phyloP scores from a whole-genome alignment of 768 basidiomycete species.

The Russula compacta region DNA sequence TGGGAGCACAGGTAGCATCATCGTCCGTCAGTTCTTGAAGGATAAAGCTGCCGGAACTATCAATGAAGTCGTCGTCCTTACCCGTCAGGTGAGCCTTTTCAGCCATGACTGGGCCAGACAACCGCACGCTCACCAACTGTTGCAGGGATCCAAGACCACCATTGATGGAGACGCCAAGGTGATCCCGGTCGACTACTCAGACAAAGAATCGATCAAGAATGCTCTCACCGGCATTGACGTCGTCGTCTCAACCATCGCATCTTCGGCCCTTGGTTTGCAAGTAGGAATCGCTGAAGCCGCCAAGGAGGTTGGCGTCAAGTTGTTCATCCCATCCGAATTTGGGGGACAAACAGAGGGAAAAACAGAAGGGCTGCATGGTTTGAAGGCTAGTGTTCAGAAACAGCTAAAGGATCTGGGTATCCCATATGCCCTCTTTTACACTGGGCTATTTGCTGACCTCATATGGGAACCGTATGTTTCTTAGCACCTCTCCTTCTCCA shows the following conservation, averaged over 20 bases:
- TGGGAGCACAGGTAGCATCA: constrained; percentile 8
- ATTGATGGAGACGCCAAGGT: constrained; percentile 2
- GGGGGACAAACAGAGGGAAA: constrained; percentile 8
- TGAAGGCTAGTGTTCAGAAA: not conserved
- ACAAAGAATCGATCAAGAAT: not conserved
- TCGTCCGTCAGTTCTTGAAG: constrained; percentile 10
- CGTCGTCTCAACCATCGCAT: constrained; percentile 12
- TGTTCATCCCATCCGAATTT: constrained; percentile 16
- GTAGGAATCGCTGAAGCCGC: constrained; percentile 5
- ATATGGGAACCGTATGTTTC: not conserved
- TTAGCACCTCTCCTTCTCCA: too few relatives aligned
- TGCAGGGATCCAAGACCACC: constrained; percentile 22
- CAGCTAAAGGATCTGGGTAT: constrained; percentile 11
- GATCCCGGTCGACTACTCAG: constrained; percentile 10
- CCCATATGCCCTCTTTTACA: constrained; percentile 18
- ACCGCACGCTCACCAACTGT: not conserved
- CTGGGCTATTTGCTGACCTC: constrained; percentile 15
- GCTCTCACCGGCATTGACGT: constrained; percentile 9
- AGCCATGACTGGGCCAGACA: not conserved
- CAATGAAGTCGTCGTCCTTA: constrained; percentile 14
- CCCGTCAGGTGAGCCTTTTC: constrained; percentile 7
- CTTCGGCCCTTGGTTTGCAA: not conserved
- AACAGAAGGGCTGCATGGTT: constrained; percentile 3
- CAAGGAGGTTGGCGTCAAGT: constrained; percentile 6
- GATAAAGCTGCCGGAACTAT: constrained; percentile 11